Conservation (phyloP, 306 rosid species). For the Trifolium fragiferum region DNA sequence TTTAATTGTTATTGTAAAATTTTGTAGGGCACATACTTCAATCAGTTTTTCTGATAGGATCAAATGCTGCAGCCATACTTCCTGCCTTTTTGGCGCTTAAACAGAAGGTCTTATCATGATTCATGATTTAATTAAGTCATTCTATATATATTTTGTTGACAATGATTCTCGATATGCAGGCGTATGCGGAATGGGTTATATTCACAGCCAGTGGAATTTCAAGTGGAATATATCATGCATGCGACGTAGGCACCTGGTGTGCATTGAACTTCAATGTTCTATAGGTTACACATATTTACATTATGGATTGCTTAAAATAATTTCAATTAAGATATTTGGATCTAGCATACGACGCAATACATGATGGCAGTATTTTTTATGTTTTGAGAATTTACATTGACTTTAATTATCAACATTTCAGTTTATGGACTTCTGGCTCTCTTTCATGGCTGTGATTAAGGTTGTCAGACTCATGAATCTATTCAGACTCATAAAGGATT, state of each 20-base stretch:
- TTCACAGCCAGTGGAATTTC: constrained; percentile 87
- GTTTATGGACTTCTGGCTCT: constrained; percentile 99
- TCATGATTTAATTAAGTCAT: constrained; percentile 20
- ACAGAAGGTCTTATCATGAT: constrained; percentile 61
- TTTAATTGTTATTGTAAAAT: constrained; percentile 35
- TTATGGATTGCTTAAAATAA: background rate
- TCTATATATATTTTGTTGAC: constrained; percentile 28
- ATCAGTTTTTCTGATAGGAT: constrained; percentile 77
- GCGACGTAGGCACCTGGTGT: constrained; percentile 99
- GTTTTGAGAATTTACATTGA: constrained; percentile 27
- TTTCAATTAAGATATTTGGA: background rate
- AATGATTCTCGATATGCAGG: constrained; percentile 57
- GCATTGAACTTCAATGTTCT: constrained; percentile 65
- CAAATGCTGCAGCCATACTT: constrained; percentile 85
- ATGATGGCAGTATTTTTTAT: no score
- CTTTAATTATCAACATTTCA: constrained; percentile 52
- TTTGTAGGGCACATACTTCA: constrained; percentile 76
- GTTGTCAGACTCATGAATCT: no score
- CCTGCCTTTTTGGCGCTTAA: constrained; percentile 95
- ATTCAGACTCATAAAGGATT: no score
- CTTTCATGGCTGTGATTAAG: constrained; percentile 96
- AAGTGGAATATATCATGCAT: constrained; percentile 91
- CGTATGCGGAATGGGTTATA: constrained; percentile 85
- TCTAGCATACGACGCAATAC: no score
- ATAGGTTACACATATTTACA: constrained; percentile 65